phyloP scores from a whole-genome alignment of 345 rosid genomes.

The Populus nigra region DNA sequence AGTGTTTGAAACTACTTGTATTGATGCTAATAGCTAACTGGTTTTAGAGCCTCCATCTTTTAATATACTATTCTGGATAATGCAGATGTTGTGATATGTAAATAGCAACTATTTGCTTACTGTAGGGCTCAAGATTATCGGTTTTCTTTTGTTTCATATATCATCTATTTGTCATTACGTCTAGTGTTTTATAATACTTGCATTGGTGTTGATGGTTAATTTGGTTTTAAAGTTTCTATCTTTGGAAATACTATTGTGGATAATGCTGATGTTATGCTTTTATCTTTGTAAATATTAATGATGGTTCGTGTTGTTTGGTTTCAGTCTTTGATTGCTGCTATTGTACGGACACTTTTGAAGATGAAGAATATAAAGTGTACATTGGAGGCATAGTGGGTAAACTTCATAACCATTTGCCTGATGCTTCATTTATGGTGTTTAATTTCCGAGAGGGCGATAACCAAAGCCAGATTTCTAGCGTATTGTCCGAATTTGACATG shows the following conservation, averaged over 20 bases:
- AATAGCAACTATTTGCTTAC: background rate
- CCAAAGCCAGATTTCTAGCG: conserved; percentile 47
- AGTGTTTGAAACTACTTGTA: background rate
- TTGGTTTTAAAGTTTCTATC: background rate
- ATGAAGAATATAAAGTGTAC: conserved; percentile 48
- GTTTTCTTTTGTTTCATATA: background rate
- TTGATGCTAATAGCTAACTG: background rate
- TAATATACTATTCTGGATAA: background rate
- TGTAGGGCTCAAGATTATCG: background rate
- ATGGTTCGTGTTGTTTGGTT: conserved; percentile 8
- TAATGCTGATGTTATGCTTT: background rate
- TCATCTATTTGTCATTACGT: background rate
- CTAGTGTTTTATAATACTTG: background rate
- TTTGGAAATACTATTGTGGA: background rate
- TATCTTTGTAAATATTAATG: background rate
- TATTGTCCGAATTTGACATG: conserved; percentile 62
- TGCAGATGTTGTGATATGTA: background rate
- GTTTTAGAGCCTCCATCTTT: background rate
- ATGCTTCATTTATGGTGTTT: conserved; percentile 75
- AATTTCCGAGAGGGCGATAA: conserved; percentile 58
- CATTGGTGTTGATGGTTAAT: background rate
- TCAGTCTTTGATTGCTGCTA: conserved; percentile 73
- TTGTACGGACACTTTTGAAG: conserved; percentile 48
- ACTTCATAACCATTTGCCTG: conserved; percentile 51
- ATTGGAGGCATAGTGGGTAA: conserved; percentile 54